Evolutionary conservation across 495 filamentous ascomycete species (phyloP).

Genomic region (Lindgomyces ingoldianus): DNA sequence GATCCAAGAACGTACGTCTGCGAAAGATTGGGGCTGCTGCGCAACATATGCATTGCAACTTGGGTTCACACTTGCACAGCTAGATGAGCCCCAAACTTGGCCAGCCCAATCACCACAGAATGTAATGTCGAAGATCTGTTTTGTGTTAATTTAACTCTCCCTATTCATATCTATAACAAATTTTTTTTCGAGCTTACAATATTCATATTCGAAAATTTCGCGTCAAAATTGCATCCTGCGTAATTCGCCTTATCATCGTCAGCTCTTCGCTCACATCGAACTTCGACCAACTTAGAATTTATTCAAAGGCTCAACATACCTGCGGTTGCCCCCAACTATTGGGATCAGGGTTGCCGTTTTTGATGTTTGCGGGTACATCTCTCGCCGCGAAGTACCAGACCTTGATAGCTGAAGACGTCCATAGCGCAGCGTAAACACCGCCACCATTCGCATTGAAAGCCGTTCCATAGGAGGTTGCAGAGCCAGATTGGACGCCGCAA

Average conservation of each 20-base stretch:
- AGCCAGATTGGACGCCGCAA: conserved; percentile 32
- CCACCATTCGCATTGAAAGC: conserved; percentile 43
- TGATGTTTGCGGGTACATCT: conserved; percentile 34
- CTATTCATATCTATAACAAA: background rate
- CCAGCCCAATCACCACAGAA: conserved; percentile 45
- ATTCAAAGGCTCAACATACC: too few species aligned
- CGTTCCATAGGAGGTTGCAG: conserved; percentile 32
- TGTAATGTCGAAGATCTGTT: conserved; percentile 54
- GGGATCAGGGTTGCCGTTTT: conserved; percentile 36
- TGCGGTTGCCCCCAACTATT: conserved; percentile 34
- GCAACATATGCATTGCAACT: conserved; percentile 43
- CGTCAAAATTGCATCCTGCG: conserved; percentile 39
- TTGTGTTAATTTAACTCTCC: conserved; percentile 3
- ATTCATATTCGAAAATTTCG: conserved; percentile 38
- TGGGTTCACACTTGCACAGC: conserved; percentile 27
- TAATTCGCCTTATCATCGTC: too few species aligned
- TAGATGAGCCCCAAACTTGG: conserved; percentile 30
- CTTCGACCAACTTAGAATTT: too few species aligned
- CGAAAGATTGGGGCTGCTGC: conserved; percentile 40
- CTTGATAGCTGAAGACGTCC: conserved; percentile 38
- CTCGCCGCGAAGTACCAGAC: conserved; percentile 40
- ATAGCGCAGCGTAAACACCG: conserved; percentile 40
- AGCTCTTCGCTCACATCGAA: too few species aligned
- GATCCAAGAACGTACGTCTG: conserved; percentile 20
- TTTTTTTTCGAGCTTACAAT: conserved; percentile 35